Base-by-base conservation (phyloP, 2,329 filamentous ascomycete species). In the Dendryphion nanum region DNA sequence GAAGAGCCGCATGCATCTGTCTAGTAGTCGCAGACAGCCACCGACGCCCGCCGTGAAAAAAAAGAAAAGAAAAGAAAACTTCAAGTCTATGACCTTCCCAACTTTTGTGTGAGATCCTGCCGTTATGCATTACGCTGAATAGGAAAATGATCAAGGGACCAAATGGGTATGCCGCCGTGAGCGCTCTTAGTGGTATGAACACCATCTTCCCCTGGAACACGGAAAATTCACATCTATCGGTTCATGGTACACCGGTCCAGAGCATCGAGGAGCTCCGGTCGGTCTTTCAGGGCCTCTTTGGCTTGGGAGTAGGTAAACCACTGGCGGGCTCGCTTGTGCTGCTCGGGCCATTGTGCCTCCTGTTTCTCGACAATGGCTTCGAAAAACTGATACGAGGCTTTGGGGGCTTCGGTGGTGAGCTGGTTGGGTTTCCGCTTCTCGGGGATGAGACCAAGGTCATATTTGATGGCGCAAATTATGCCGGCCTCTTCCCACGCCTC, bases 401-500 rank as follows among this genome's bases (percentile, higher is more conserved):
- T 91, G 24, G 87, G 88, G 5, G 88, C 77, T 34, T 73, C 64
- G n/a, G 68, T 57, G 18, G 74, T 75, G 46, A 79, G 61, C 47
- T 78, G 68, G 16, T 69, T 64, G 18, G 71, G 63, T 33, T 71
- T 78, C 41, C 89, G 81, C 64, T 82, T 86, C 69, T 98, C 93
- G 38, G 83, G 73, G 53, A 98, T 95, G 48, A 85, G 78, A 48
- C 90, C 90, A 35, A 98, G 78, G 66, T 95, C 89, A 63, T 84
- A 85, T 55, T 85, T 83, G 66, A 96, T 83, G 42, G 80, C 84
- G 67, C 91, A 86, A 56, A 86, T 76, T 59, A 97, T 94, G 57
- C 93, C 93, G 29, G 90, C 93, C 72, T 97, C 93, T 72, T 97
- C 93, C 93, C 93, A 97, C 44, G 93, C 93, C 69, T 98, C 93